A percentile compares a stretch with the other conserved stretches of the same genome.
Evolutionary conservation across 371 early-diverging fungal species (phyloP).

Genomic region (Mortierella sp.): DNA sequence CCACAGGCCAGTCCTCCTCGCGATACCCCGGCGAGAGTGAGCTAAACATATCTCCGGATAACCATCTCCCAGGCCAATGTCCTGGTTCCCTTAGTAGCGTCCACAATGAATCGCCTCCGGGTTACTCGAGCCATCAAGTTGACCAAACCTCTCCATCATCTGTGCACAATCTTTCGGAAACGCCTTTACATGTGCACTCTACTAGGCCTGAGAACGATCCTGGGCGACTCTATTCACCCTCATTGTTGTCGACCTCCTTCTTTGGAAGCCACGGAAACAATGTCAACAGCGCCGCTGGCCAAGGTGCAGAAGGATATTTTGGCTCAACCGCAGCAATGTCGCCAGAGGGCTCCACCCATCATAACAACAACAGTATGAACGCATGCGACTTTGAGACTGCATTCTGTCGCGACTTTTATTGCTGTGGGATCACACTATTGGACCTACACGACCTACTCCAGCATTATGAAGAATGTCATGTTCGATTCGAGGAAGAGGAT

Average conservation of each 20-base stretch:
- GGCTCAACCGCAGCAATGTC: background rate
- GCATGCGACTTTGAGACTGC: constrained; percentile 79
- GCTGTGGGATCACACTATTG: constrained; percentile 83
- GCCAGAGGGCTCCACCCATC: background rate
- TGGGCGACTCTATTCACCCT: constrained; percentile 2
- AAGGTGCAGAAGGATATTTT: background rate
- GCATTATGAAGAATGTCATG: constrained; percentile 94
- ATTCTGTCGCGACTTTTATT: constrained; percentile 90
- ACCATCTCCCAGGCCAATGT: background rate
- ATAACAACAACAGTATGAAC: constrained; percentile 1
- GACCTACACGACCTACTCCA: constrained; percentile 90
- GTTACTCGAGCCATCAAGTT: background rate
- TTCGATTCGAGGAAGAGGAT: constrained; percentile 84
- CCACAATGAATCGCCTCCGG: background rate
- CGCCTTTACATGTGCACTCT: background rate
- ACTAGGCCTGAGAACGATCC: constrained; percentile 7
- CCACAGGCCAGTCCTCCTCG: background rate
- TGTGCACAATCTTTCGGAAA: background rate
- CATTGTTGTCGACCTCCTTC: background rate
- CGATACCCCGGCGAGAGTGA: constrained; percentile 5
- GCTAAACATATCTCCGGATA: background rate
- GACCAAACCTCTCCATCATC: background rate
- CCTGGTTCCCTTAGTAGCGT: background rate
- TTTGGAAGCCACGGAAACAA: background rate
- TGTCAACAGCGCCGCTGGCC: background rate